A percentile compares a stretch with the other conserved stretches of the same genome.
Evolutionary conservation across 345 rosid species (phyloP).

Genomic region (Mangifera indica): DNA sequence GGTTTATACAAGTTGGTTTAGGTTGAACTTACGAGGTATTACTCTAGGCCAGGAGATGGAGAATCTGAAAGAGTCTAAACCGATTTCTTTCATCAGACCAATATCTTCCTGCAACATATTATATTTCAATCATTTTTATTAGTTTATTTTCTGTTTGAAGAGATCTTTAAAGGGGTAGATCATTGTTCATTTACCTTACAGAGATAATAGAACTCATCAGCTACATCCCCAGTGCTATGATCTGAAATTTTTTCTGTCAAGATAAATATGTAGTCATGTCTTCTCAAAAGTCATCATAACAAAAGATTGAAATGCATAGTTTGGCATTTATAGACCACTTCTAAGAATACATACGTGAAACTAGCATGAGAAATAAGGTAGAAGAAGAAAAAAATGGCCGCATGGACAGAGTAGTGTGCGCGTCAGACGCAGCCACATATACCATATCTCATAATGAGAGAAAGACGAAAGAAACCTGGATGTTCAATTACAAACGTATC

Average conservation of each 20-base stretch:
- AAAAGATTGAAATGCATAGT: too few species aligned
- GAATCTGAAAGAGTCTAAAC: constrained; percentile 38
- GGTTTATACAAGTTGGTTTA: too few species aligned
- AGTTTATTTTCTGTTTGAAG: too few species aligned
- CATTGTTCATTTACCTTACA: constrained; percentile 31
- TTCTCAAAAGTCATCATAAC: too few species aligned
- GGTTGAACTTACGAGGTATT: constrained; percentile 37
- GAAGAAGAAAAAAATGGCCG: too few species aligned
- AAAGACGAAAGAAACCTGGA: constrained; percentile 14
- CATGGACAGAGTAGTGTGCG: too few species aligned
- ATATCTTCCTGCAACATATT: constrained; percentile 35
- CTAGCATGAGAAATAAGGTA: too few species aligned
- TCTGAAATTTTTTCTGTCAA: constrained; percentile 35
- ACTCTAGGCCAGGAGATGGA: constrained; percentile 58
- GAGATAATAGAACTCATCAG: constrained; percentile 40
- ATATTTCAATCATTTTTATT: too few species aligned
- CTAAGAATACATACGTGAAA: too few species aligned
- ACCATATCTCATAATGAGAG: background rate
- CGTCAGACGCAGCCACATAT: too few species aligned
- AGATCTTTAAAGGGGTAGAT: too few species aligned
- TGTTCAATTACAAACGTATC: constrained; percentile 19
- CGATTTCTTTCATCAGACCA: constrained; percentile 33
- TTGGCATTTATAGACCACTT: too few species aligned
- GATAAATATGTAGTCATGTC: background rate
- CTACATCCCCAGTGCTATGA: constrained; percentile 38